Evolutionary conservation across 106 monocot genomes (phyloP).

Genomic region (Hemerocallis citrina): DNA sequence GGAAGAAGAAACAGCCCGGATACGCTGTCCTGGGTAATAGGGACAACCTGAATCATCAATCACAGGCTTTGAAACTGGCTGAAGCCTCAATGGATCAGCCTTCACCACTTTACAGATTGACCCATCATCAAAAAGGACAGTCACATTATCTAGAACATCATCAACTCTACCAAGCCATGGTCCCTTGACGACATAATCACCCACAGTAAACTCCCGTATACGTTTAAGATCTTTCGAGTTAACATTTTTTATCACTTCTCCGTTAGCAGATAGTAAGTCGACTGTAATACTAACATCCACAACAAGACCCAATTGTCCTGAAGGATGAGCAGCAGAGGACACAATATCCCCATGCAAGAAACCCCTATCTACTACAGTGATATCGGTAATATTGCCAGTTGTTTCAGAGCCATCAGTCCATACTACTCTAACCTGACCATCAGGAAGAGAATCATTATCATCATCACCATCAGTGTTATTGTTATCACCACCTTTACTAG

Average conservation of each 20-base stretch:
- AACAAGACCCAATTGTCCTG: slow-evolving; percentile 89
- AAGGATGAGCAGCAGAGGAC: slow-evolving; percentile 68
- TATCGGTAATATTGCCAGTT: slow-evolving; percentile 36
- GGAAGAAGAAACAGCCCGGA: slow-evolving; percentile 70
- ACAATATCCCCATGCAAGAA: slow-evolving; percentile 86
- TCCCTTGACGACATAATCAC: slow-evolving; percentile 81
- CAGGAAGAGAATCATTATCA: slow-evolving; percentile 32
- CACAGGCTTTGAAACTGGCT: slow-evolving; percentile 48
- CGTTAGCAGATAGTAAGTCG: slow-evolving; percentile 45
- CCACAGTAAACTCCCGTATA: slow-evolving; percentile 57
- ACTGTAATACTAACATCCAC: slow-evolving; percentile 64
- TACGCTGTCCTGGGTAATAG: slow-evolving; percentile 93
- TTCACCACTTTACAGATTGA: slow-evolving; percentile 87
- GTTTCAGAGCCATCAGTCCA: slow-evolving; percentile 79
- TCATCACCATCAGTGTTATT: slow-evolving; percentile 15
- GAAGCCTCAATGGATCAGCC: slow-evolving; percentile 68
- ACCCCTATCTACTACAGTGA: slow-evolving; percentile 57
- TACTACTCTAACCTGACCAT: slow-evolving; percentile 62
- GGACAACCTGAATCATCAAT: slow-evolving; percentile 60
- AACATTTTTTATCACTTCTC: slow-evolving; percentile 47
- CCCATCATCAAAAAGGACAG: slow-evolving; percentile 89
- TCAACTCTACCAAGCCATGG: slow-evolving; percentile 92
- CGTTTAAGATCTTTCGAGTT: slow-evolving; percentile 65
- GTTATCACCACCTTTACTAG: slow-evolving; percentile 9
- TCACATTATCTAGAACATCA: slow-evolving; percentile 93